Evolutionary conservation across 768 basidiomycete species (phyloP).

Genomic region (Hydnomerulius pinastri): DNA sequence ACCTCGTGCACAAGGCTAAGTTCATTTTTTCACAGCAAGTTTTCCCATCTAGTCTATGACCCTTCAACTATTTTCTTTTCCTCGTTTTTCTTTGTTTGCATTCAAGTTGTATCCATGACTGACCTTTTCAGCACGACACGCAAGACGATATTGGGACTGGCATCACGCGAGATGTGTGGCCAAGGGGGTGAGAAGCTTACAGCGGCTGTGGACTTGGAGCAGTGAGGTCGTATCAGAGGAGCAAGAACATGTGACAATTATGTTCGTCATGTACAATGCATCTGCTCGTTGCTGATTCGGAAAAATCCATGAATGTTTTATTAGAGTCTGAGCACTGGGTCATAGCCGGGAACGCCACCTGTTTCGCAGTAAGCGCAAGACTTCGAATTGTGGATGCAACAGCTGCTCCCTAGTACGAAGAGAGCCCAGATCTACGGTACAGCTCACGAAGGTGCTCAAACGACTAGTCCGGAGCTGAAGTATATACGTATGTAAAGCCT

Average conservation of each 20-base stretch:
- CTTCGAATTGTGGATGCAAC: too few relatives aligned
- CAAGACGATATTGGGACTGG: slow-evolving; percentile 7
- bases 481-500: too few relatives aligned
- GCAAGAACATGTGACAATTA: slow-evolving; percentile 13
- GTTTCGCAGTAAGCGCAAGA: too few relatives aligned
- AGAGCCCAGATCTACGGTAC: too few relatives aligned
- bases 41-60: slow-evolving; percentile 4
- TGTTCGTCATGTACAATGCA: not conserved
- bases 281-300: not conserved
- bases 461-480: too few relatives aligned
- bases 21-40: slow-evolving; percentile 16
- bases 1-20: slow-evolving; percentile 28
- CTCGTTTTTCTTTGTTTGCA: not conserved
- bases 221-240: not conserved
- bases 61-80: not conserved
- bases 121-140: slow-evolving; percentile 30
- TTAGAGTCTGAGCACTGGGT: too few relatives aligned
- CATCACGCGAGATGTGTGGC: not conserved
- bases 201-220: too few relatives aligned
- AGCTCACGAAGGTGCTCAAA: too few relatives aligned
- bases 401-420: too few relatives aligned
- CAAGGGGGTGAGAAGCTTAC: slow-evolving; percentile 1
- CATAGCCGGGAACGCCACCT: too few relatives aligned
- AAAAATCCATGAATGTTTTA: too few relatives aligned
- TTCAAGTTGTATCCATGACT: slow-evolving; percentile 24